Conservation (phyloP, 2,329 filamentous ascomycete species). For the Dryadomyces sulphureus region DNA sequence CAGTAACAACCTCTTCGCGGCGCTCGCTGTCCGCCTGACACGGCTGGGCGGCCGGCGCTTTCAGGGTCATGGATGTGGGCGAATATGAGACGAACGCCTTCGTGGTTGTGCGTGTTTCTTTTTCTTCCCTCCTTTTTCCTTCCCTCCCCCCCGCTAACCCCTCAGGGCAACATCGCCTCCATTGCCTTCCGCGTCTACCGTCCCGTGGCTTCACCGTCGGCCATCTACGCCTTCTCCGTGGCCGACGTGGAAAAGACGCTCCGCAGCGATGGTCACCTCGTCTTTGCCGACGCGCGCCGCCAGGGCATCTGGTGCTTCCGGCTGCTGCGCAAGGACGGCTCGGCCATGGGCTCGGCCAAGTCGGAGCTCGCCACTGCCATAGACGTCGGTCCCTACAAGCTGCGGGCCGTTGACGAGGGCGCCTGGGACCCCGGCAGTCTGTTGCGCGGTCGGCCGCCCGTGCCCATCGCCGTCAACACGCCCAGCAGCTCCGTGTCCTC, state of each 20-base stretch:
- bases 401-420: constrained; percentile 33
- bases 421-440: constrained; percentile 33
- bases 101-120: constrained; percentile 32
- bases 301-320: constrained; percentile 41
- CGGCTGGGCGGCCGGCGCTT: constrained; percentile 8
- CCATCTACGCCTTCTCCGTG: constrained; percentile 26
- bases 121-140: neutral
- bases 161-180: constrained; percentile 40
- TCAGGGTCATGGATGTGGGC: constrained; percentile 38
- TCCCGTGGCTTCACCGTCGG: constrained; percentile 26
- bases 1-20: constrained; percentile 2
- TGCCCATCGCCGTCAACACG: constrained; percentile 26
- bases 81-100: constrained; percentile 49
- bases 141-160: neutral
- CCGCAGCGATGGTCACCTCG: constrained; percentile 36
- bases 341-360: constrained; percentile 11
- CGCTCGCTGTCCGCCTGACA: constrained; percentile 2
- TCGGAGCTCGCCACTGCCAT: constrained; percentile 23
- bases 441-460: constrained; percentile 26
- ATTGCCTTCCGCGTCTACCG: constrained; percentile 42
- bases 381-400: constrained; percentile 27
- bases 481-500: constrained; percentile 32
- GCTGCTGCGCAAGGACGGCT: constrained; percentile 27
- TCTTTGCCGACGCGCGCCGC: constrained; percentile 34
- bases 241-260: constrained; percentile 36